Percentiles rank a stretch among this genome's conserved stretches.
These are phyloP conservation scores for Arachis hypogaea DNA, from an alignment of 306 rosid genomes.

Conservation along the genomic window DNA sequence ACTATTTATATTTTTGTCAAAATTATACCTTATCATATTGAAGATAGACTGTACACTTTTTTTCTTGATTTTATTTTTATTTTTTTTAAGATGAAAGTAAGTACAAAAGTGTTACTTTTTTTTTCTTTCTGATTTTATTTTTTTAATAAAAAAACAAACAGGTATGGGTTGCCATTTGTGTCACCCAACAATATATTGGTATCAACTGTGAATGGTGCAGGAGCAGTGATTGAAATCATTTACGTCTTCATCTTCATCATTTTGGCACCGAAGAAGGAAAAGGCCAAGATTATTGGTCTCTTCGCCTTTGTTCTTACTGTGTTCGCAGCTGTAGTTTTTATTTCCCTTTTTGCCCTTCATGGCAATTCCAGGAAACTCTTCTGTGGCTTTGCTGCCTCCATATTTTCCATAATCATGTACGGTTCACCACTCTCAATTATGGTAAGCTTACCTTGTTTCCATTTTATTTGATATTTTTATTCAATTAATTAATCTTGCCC, in stretches of 20 bases:
- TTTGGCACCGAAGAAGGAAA: constrained; percentile 61
- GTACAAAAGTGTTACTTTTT: not conserved
- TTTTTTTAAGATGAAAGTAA: not conserved
- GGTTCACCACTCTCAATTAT: constrained; percentile 88
- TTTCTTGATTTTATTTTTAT: constrained; percentile 1
- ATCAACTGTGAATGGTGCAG: constrained; percentile 77
- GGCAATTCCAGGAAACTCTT: constrained; percentile 60
- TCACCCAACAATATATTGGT: constrained; percentile 80
- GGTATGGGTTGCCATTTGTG: constrained; percentile 94
- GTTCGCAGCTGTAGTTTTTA: constrained; percentile 65
- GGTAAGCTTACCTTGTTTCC: constrained; percentile 49
- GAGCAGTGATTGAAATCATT: constrained; percentile 63
- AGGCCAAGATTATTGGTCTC: constrained; percentile 59
- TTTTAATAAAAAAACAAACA: constrained; percentile 17
- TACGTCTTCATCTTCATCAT: constrained; percentile 70
- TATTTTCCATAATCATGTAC: constrained; percentile 89
- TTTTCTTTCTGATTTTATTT: not conserved
- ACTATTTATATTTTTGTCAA: not conserved
- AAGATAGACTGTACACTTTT: too few species aligned
- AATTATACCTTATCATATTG: too few species aligned
- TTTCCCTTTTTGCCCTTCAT: constrained; percentile 74
- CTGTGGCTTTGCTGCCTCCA: constrained; percentile 70
- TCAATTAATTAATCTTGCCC: not conserved
- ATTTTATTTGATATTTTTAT: too few species aligned
- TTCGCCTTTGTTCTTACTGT: constrained; percentile 46